Percentiles rank a stretch among this genome's conserved stretches.
phyloP scores from a whole-genome alignment of 2,329 filamentous ascomycete species.

The Zalaria sp. region DNA sequence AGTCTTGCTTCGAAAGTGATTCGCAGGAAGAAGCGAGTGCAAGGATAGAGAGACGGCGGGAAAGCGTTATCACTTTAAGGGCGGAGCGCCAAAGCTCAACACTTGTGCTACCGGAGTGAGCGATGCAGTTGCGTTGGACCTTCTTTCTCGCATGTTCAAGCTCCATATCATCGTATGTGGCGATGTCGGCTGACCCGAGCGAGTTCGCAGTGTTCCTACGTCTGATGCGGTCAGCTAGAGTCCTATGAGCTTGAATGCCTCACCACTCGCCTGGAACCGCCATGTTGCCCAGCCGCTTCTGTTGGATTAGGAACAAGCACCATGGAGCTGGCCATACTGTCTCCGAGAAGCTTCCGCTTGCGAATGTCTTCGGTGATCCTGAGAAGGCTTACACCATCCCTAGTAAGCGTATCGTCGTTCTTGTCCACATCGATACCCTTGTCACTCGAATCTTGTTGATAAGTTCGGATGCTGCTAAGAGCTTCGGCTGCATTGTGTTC shows the following conservation, averaged over 20 bases:
- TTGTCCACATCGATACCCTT: constrained; percentile 21
- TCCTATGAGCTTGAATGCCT: too few species aligned
- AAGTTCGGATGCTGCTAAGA: constrained; percentile 15
- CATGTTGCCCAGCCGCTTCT: neutral
- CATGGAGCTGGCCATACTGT: neutral
- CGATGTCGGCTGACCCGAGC: constrained; percentile 13
- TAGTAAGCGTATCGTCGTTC: constrained; percentile 13
- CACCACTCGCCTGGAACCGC: too few species aligned
- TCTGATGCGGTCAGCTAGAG: neutral
- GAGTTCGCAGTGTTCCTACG: constrained; percentile 11
- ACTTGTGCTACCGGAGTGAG: constrained; percentile 14
- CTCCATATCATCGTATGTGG: constrained; percentile 14
- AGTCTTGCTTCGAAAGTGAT: neutral
- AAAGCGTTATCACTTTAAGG: constrained; percentile 16
- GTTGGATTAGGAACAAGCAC: neutral
- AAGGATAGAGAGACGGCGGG: constrained; percentile 14
- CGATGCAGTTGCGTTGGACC: constrained; percentile 24
- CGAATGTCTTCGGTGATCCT: constrained; percentile 15
- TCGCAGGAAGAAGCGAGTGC: constrained; percentile 1
- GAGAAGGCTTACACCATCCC: constrained; percentile 19
- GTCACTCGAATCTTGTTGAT: constrained; percentile 14
- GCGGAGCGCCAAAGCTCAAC: constrained; percentile 25
- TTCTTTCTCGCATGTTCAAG: constrained; percentile 23
- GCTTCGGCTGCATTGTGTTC: constrained; percentile 17
- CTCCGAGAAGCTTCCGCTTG: constrained; percentile 1